phyloP scores from a whole-genome alignment of 257 asterid species.

The Handroanthus guayacan region DNA sequence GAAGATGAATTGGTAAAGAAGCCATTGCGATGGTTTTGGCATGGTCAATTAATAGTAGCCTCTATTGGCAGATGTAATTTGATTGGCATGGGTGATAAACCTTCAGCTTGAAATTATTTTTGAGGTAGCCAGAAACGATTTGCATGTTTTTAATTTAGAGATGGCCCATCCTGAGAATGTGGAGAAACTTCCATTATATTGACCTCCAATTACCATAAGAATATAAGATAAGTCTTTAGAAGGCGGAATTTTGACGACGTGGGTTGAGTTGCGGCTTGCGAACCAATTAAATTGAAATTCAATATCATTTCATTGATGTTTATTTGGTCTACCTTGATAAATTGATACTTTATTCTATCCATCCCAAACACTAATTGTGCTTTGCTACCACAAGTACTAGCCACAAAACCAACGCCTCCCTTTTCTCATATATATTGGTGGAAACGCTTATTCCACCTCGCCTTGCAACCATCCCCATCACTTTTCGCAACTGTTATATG shows the following conservation, averaged over 20 bases:
- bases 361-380: not conserved
- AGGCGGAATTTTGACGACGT: not conserved
- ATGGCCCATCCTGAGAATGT: conserved; percentile 1
- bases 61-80: not conserved
- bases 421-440: not conserved
- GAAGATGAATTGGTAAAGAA: not conserved
- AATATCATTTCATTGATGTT: not conserved
- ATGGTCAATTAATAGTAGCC: not conserved
- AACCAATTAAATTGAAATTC: not conserved
- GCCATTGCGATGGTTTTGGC: conserved; percentile 5
- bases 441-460: not conserved
- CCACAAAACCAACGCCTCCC: not conserved
- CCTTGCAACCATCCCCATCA: not conserved
- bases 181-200: not conserved
- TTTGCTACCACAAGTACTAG: not conserved
- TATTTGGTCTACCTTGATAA: not conserved
- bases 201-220: conserved; percentile 12
- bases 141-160: conserved; percentile 6
- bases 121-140: not conserved
- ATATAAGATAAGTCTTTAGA: not conserved
- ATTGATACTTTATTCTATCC: not conserved
- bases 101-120: not conserved
- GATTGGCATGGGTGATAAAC: not conserved
- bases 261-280: conserved; percentile 8
- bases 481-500: too few species aligned